Base-by-base conservation (phyloP, 768 basidiomycete genomes). In the Xerocomellus intermedius region DNA sequence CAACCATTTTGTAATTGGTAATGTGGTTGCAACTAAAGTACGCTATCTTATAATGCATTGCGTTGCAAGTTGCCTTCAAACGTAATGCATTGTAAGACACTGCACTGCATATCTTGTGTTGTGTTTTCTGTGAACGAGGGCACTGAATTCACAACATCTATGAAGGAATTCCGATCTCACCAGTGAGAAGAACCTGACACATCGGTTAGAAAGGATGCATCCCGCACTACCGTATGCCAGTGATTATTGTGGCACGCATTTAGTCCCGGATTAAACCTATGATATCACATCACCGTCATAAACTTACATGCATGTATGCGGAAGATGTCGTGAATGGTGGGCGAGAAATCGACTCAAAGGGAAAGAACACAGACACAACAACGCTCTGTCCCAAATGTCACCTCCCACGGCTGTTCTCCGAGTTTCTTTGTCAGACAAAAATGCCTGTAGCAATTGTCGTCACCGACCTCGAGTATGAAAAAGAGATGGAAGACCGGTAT, bases 251-350 rank as follows among this genome's bases (percentile, higher is more conserved):
- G 16, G 19, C 17, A 50, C 2, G 9, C 5, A 21, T 51, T 26
- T 26, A 14, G 14, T 13, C 33, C 30, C 6, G 26, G 39, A 46
- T 22, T 8, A 19, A 39, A 41, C 35, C 42, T 37, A n/a, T 35
- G 17, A 35, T 58, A 47, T 36, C n/a, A 35, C 19, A n/a, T 48
- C 37, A 22, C 10, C 5, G 30, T 30, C 30, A 32, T 3, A 22
- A 19, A 56, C 26, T 55, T 41, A 46, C 47, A 56, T n/a, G n/a
- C n/a, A n/a, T 21, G 39, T 60, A 30, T 4, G n/a, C n/a, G n/a
- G n/a, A n/a, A n/a, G n/a, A n/a, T 35, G 26, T 45, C 28, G 28
- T 21, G 13, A 42, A 30, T 21, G 43, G 28, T 10, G 17, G 19
- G 5, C 22, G 16, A 48, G 10, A n/a, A n/a, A n/a, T n/a, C n/a